Evolutionary conservation across 176 grass and related monocot species (phyloP), one percentile per base, ranked within the genome.

Genomic region (Pontederia crassipes): DNA sequence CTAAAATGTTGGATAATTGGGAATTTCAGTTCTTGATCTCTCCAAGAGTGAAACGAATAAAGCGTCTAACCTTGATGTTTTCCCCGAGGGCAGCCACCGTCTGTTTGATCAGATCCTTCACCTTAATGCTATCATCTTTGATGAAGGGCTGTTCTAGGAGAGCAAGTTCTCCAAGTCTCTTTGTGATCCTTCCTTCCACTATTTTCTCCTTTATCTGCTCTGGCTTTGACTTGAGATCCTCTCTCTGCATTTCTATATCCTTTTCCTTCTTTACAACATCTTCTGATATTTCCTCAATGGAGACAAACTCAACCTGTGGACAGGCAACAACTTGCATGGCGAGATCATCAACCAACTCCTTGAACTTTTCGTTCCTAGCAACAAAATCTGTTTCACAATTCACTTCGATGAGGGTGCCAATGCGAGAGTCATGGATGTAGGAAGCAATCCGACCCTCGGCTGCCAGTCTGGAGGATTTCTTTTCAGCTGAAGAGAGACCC

Each of bases 381-480:
- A 98, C 93, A 8, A 92, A 98, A 67, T 98, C 93, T 0, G 93
- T 98, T 82, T 98, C 93, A 0, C 83, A 98, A 72, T 98, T 98
- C 8, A 98, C 66, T 69, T 98, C 93, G 17, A 98, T 79, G 64
- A 98, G 86, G 77, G 76, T 79, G 7, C 93, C 93, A 4, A 98
- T 98, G 29, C 93, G 87, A 12, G 83, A 78, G 61, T 98, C 93
- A 47, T 98, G 93, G 64, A 98, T 98, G 74, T 98, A 98, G 17
- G 88, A 78, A 50, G 79, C 83, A 70, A 98, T 83, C 46, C 87
- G 82, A 55, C 93, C 93, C 76, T 98, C 93, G 10, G 88, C 87
- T 4, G 93, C 77, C 45, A 98, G 54, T 24, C 93, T 81, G 73
- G 93, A 98, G 1, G 87, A 98, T 72, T 98, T 98, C 75, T 92